These are phyloP conservation scores for Rhizopogon salebrosus DNA, from an alignment of 768 basidiomycete species.

Conservation along the genomic window DNA sequence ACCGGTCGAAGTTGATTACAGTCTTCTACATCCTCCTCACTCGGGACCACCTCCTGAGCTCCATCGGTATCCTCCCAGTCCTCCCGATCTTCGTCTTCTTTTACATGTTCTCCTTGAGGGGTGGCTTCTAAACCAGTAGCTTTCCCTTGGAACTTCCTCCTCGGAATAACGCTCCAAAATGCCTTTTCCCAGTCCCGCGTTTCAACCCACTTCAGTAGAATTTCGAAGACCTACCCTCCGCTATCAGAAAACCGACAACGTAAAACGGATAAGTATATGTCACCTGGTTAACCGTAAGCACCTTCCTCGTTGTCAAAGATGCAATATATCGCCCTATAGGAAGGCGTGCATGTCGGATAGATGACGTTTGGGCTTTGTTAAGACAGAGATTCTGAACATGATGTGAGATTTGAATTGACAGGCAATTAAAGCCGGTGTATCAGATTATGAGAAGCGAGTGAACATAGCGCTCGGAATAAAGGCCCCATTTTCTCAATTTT, in stretches of 20 bases:
- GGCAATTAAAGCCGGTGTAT: neutral
- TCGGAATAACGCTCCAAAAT: constrained; percentile 85
- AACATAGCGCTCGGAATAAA: neutral
- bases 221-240: constrained; percentile 65
- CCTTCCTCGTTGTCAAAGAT: constrained; percentile 84
- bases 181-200: constrained; percentile 82
- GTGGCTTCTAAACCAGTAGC: constrained; percentile 17
- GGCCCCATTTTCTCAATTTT: neutral
- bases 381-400: constrained; percentile 74
- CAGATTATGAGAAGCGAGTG: neutral
- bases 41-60: constrained; percentile 8
- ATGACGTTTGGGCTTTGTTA: constrained; percentile 72
- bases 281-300: constrained; percentile 93
- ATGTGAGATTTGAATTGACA: constrained; percentile 9
- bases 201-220: constrained; percentile 87
- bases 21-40: constrained; percentile 8
- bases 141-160: constrained; percentile 69
- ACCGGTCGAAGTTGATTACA: constrained; percentile 5
- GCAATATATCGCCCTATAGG: constrained; percentile 92
- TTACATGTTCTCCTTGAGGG: constrained; percentile 7
- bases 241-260: neutral
- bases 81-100: constrained; percentile 12
- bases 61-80: constrained; percentile 13
- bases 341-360: constrained; percentile 80
- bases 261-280: constrained; percentile 9